phyloP scores from a whole-genome alignment of 768 basidiomycete genomes.

The Russula griseocarnosa region DNA sequence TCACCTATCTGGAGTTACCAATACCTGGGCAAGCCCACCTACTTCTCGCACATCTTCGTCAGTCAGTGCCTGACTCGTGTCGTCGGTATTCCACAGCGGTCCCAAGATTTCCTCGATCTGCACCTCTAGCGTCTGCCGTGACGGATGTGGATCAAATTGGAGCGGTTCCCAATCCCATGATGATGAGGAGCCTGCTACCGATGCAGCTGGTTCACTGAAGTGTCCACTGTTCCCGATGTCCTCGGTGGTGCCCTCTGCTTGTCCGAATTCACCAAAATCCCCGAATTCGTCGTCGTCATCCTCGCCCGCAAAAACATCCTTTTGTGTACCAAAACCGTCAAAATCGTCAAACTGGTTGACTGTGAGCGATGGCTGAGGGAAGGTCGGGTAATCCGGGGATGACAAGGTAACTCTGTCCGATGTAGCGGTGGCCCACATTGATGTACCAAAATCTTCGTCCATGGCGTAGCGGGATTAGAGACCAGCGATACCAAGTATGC shows the following conservation, averaged over 20 bases:
- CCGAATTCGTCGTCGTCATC: conserved; percentile 80
- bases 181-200: conserved; percentile 42
- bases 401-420: conserved; percentile 13
- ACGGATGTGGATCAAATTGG: conserved; percentile 59
- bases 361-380: conserved; percentile 30
- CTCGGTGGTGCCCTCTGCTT: conserved; percentile 41
- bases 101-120: conserved; percentile 63
- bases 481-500: background rate
- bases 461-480: conserved; percentile 35
- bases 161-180: conserved; percentile 56
- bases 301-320: conserved; percentile 37
- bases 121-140: conserved; percentile 50
- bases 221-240: conserved; percentile 38
- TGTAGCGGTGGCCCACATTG: conserved; percentile 61
- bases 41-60: conserved; percentile 74
- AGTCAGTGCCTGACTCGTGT: conserved; percentile 51
- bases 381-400: conserved; percentile 13
- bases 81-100: conserved; percentile 57
- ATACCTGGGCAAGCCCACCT: conserved; percentile 75
- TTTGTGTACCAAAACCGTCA: conserved; percentile 56
- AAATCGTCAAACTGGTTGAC: conserved; percentile 43
- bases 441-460: conserved; percentile 73
- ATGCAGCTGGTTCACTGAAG: conserved; percentile 40
- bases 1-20: conserved; percentile 74
- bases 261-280: conserved; percentile 86